Evolutionary conservation across 2,329 filamentous ascomycete species (phyloP), one percentile per base, ranked within the genome.

Genomic region (Pseudofabraea citricarpa): DNA sequence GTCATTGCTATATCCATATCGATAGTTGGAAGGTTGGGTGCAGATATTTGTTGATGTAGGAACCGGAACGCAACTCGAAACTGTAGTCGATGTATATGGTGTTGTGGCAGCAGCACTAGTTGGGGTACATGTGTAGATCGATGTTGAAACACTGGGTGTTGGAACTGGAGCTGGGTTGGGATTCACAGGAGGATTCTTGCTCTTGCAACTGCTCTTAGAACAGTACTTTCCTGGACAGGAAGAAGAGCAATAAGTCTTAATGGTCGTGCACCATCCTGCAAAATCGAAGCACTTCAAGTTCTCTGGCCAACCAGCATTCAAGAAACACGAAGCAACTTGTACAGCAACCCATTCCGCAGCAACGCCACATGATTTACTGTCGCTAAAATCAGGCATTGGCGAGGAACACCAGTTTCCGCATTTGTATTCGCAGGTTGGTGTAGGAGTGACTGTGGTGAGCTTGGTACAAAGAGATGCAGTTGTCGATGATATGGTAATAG

Each of bases 1-100:
- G 26, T 83, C 77, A 2, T 83, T 81, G 1, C 77, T 80, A 57
- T 90, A 91, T 41, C 79, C 81, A 52, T 74, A 77, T 58, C 74
- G 73, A 52, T 77, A 74, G 63, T 65, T 73, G 41, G 64, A 60
- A n/a, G 75, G 70, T 60, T 78, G 73, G 26, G 58, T 63, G 68
- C 75, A 79, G 54, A 79, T 69, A 32, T 57, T 57, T 16, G 44
- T 47, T 52, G 71, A 71, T 44, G 71, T 74, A 1, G 72, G 68
- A 24, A 69, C 60, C 2, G 74, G 71, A 41, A 69, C 66, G 19
- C 52, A 53, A 10, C 43, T 55, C 4, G 53, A 57, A 9, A 62
- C 56, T 2, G 57, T 53, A 6, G 61, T 53, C 3, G 56, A 59
- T 35, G 59, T 59, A 35, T 60, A 55, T 15, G 61, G 55, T 13